A percentile compares a stretch with the other conserved stretches of the same genome.
Conservation (phyloP, 2,329 filamentous ascomycete genomes). For the Fusarium sulawesiense region DNA sequence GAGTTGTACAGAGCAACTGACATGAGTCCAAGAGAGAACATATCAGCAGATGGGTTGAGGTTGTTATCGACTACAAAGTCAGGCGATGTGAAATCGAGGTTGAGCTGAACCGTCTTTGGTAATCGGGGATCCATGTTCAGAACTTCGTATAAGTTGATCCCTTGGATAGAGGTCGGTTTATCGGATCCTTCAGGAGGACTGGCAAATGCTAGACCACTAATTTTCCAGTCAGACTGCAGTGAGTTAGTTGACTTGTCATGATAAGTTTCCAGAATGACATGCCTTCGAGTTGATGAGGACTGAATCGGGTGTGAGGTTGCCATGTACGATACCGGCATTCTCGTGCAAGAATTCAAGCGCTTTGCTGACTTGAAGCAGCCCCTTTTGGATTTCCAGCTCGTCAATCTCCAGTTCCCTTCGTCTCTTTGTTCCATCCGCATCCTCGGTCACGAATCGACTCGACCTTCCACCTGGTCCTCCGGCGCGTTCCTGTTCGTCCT, state of each 20-base stretch:
- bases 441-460: slow-evolving; percentile 84
- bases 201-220: slow-evolving; percentile 92
- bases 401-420: slow-evolving; percentile 91
- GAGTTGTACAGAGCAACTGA: slow-evolving; percentile 93
- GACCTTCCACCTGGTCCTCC: slow-evolving; percentile 75
- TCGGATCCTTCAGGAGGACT: slow-evolving; percentile 81
- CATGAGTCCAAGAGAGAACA: slow-evolving; percentile 92
- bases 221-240: slow-evolving; percentile 91
- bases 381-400: slow-evolving; percentile 97
- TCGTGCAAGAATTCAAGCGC: slow-evolving; percentile 96
- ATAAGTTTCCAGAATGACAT: slow-evolving; percentile 42
- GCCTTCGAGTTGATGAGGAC: slow-evolving; percentile 94
- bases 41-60: slow-evolving; percentile 84
- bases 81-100: slow-evolving; percentile 92
- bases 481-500: slow-evolving; percentile 84
- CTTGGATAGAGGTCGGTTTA: slow-evolving; percentile 78
- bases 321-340: slow-evolving; percentile 92
- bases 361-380: slow-evolving; percentile 90
- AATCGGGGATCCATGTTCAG: slow-evolving; percentile 87
- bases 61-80: slow-evolving; percentile 95
- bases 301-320: slow-evolving; percentile 92
- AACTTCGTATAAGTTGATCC: slow-evolving; percentile 84
- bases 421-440: slow-evolving; percentile 76
- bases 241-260: slow-evolving; percentile 45
- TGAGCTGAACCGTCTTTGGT: slow-evolving; percentile 84